phyloP scores from a whole-genome alignment of 805 yeast species.

The Pichia pseudocactophila region DNA sequence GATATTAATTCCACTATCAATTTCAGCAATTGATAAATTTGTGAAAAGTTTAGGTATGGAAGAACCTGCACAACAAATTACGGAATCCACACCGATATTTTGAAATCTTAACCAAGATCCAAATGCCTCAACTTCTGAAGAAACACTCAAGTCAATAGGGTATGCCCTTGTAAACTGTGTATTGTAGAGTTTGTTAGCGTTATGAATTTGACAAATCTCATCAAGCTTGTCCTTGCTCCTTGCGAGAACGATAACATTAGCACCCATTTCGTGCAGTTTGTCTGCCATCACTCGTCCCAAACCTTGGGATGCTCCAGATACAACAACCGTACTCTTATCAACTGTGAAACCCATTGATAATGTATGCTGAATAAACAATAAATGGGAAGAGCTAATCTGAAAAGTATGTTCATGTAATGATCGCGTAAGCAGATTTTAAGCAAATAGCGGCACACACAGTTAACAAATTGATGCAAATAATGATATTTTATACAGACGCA shows the following conservation, averaged over 20 bases:
- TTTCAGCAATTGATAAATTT: slow-evolving; percentile 51
- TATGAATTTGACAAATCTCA: slow-evolving; percentile 28
- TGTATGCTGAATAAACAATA: too few species aligned
- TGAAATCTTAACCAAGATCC: slow-evolving; percentile 27
- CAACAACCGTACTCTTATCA: slow-evolving; percentile 48
- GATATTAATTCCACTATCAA: slow-evolving; percentile 51
- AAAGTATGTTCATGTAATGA: too few species aligned
- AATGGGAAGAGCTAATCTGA: too few species aligned
- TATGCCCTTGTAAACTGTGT: slow-evolving; percentile 31
- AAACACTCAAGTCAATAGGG: slow-evolving; percentile 57
- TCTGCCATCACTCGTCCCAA: slow-evolving; percentile 74
- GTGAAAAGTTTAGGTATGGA: slow-evolving; percentile 70
- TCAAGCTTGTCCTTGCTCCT: slow-evolving; percentile 57
- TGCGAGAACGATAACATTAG: slow-evolving; percentile 67
- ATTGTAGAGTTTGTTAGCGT: slow-evolving; percentile 18
- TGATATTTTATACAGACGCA: background rate
- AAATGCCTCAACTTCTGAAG: slow-evolving; percentile 33
- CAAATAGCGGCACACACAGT: too few species aligned
- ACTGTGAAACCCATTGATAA: slow-evolving; percentile 22
- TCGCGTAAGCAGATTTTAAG: too few species aligned
- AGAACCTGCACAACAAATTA: slow-evolving; percentile 83
- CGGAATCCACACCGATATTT: slow-evolving; percentile 49
- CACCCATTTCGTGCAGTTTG: slow-evolving; percentile 35
- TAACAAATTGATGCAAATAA: background rate
- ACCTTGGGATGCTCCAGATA: slow-evolving; percentile 96